Percentiles rank a stretch among this genome's conserved stretches.
These are phyloP conservation scores for Inonotus hispidus DNA, from an alignment of 1,284 basidiomycete genomes.

Conservation along the genomic window DNA sequence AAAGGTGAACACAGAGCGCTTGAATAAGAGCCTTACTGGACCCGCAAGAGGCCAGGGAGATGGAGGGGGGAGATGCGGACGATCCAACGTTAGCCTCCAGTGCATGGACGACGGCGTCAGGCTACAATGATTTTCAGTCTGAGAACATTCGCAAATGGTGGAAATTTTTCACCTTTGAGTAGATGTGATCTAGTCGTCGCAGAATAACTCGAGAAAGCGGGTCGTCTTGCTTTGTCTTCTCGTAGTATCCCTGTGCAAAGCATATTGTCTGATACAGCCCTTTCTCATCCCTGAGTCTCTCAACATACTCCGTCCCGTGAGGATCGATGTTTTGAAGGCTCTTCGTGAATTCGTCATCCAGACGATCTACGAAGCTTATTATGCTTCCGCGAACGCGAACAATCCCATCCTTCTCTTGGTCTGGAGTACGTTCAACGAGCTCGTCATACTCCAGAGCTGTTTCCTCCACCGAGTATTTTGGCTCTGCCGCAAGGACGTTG, in stretches of 20 bases:
- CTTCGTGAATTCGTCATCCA: slow-evolving; percentile 98
- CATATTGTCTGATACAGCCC: slow-evolving; percentile 91
- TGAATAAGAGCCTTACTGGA: slow-evolving; percentile 78
- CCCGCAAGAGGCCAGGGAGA: slow-evolving; percentile 50
- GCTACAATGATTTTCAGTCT: slow-evolving; percentile 43
- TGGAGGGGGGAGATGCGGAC: slow-evolving; percentile 53
- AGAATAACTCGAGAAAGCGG: slow-evolving; percentile 87
- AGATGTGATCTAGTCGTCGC: slow-evolving; percentile 96
- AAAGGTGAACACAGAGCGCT: slow-evolving; percentile 86
- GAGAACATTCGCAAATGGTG: not conserved
- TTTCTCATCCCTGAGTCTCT: slow-evolving; percentile 93
- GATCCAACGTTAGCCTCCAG: slow-evolving; percentile 68
- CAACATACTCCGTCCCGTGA: slow-evolving; percentile 97
- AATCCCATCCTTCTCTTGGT: slow-evolving; percentile 58
- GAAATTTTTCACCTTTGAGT: slow-evolving; percentile 74
- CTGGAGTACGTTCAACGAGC: slow-evolving; percentile 77
- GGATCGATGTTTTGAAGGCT: slow-evolving; percentile 98
- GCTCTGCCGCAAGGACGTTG: slow-evolving; percentile 67
- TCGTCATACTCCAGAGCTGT: slow-evolving; percentile 93
- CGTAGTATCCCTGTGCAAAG: slow-evolving; percentile 89
- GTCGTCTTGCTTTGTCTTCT: slow-evolving; percentile 70
- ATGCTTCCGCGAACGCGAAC: slow-evolving; percentile 87
- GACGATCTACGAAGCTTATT: slow-evolving; percentile 91
- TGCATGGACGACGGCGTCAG: slow-evolving; percentile 88
- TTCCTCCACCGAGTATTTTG: slow-evolving; percentile 81